Evolutionary conservation across 352 stramenopile species (phyloP).

Genomic region (Globisporangium iwayamae): DNA sequence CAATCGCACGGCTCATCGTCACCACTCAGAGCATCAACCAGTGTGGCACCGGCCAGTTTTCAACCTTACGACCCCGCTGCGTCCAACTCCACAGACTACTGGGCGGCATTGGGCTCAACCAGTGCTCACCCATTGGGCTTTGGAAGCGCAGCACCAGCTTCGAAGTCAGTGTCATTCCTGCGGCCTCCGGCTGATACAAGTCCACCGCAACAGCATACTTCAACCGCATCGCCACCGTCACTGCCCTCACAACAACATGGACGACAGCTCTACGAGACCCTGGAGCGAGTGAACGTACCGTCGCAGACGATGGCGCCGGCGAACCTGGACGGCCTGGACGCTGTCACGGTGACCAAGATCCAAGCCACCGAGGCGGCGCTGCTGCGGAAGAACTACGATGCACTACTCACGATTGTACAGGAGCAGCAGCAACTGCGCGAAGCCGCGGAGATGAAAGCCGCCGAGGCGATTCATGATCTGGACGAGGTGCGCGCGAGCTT

Average conservation of each 20-base stretch:
- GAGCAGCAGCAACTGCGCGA: constrained; percentile 69
- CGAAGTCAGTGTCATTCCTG: constrained; percentile 1
- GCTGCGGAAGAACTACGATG: constrained; percentile 76
- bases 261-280: constrained; percentile 2
- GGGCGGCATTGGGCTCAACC: not conserved
- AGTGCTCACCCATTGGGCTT: not conserved
- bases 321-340: constrained; percentile 55
- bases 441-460: constrained; percentile 35
- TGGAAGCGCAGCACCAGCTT: not conserved
- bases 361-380: constrained; percentile 57
- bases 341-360: constrained; percentile 40
- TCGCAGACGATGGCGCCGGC: constrained; percentile 30
- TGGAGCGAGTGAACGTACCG: constrained; percentile 25
- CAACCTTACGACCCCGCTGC: not conserved
- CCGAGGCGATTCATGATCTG: constrained; percentile 42
- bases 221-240: not conserved
- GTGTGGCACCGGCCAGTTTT: no score
- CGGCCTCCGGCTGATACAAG: not conserved
- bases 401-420: constrained; percentile 66
- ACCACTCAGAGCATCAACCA: not conserved
- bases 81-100: not conserved
- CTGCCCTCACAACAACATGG: not conserved
- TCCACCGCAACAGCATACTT: not conserved
- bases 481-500: constrained; percentile 53
- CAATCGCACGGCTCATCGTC: not conserved